phyloP scores from a whole-genome alignment of 2,329 filamentous ascomycete genomes.

The Mycogone perniciosa region DNA sequence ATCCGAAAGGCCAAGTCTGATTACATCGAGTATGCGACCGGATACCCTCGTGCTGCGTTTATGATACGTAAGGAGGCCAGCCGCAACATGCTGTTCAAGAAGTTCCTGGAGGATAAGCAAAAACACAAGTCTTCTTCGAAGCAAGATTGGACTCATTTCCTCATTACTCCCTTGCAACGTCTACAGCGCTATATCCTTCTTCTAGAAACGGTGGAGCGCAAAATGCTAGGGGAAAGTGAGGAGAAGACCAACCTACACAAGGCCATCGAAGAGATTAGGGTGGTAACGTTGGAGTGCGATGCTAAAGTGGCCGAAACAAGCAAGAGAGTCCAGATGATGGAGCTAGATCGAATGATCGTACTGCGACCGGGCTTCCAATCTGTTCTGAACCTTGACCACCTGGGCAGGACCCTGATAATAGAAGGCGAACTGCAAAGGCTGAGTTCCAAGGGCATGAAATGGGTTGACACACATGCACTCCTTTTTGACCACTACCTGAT shows the following conservation, averaged over 20 bases:
- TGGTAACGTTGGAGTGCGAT: slow-evolving; percentile 86
- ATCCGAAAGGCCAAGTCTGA: slow-evolving; percentile 84
- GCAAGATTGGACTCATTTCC: slow-evolving; percentile 87
- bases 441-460: slow-evolving; percentile 82
- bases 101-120: slow-evolving; percentile 76
- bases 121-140: slow-evolving; percentile 74
- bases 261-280: slow-evolving; percentile 87
- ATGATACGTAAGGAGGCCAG: slow-evolving; percentile 78
- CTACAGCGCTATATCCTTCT: slow-evolving; percentile 86
- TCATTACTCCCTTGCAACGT: slow-evolving; percentile 88
- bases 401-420: slow-evolving; percentile 85
- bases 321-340: slow-evolving; percentile 82
- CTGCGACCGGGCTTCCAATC: slow-evolving; percentile 82
- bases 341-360: slow-evolving; percentile 76
- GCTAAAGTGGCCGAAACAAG: slow-evolving; percentile 85
- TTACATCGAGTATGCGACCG: slow-evolving; percentile 87
- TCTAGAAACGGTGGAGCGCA: slow-evolving; percentile 74
- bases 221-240: slow-evolving; percentile 76
- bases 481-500: slow-evolving; percentile 97
- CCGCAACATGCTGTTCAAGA: slow-evolving; percentile 76
- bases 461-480: slow-evolving; percentile 89
- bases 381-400: slow-evolving; percentile 85
- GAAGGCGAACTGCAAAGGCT: slow-evolving; percentile 85
- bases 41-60: slow-evolving; percentile 78
- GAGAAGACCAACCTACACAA: slow-evolving; percentile 79